Base-by-base conservation (phyloP, 2,329 filamentous ascomycete genomes). In the Neofusicoccum cordaticola region DNA sequence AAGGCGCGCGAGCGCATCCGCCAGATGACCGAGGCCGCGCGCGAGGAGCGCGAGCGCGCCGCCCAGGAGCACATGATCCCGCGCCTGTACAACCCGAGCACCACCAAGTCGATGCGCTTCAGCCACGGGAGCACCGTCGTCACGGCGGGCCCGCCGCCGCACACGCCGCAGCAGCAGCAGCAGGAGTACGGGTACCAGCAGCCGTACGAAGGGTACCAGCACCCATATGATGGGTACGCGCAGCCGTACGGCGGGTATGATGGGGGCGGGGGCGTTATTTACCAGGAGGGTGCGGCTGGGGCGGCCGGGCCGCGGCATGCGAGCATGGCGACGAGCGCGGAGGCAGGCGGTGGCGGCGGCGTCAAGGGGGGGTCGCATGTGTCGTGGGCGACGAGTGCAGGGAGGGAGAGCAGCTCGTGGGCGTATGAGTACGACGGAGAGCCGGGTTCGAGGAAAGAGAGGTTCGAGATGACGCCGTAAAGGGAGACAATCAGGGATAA, bases 391-490 rank as follows among this genome's bases (percentile, higher is more conserved):
- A 58, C 39, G 7, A 22, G 37, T 12, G 53, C 39, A 4, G 37
- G 37, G 37, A 27, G 53, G 31, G 41, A 48, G 42, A 60, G 56
- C 15, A 27, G 56, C 15, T 60, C 56, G 17, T 60, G 56, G 56
- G 42, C 17, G 12, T 47, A 47, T 22, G 56, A 60, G 11, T 37
- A 60, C 31, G 56, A 60, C 9, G 44, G 44, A 12, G 39, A 58
- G 15, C 39, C 22, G 15, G 56, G 31, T 9, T 15, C 41, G 6
- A 48, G 56, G 31, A 60, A 47, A n/a, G 56, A 60, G 42, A 60
- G 56, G n/a, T 60, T 60, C 31, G 56, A 60, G 56, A 60, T 60
- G 56, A 60, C 56, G 9, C 56, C 56, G 34, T 60, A 13, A 60
- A 17, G 13, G 19, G 8, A 17, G 5, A 39, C 27, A 9, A 39